A percentile compares a stretch with the other conserved stretches of the same genome.
Evolutionary conservation across 768 basidiomycete species (phyloP).

Genomic region (Chiua virens): DNA sequence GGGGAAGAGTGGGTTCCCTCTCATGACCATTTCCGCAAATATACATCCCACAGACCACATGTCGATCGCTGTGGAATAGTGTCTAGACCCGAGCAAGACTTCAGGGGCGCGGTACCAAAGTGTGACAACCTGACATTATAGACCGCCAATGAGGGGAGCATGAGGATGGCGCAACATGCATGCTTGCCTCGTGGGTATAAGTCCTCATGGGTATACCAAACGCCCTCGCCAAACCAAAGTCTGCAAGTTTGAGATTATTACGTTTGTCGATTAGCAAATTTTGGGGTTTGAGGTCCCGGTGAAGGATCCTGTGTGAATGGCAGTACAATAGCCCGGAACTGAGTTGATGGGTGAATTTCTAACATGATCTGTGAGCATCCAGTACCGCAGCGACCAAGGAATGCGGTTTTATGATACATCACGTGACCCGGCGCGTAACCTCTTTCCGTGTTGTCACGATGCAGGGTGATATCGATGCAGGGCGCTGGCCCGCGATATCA

Average conservation of each 20-base stretch:
- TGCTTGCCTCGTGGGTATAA: conserved; percentile 93
- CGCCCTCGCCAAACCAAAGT: conserved; percentile 94
- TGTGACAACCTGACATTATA: conserved; percentile 79
- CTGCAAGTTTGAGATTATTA: conserved; percentile 92
- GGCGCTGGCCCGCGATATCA: conserved; percentile 1
- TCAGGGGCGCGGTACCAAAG: conserved; percentile 99
- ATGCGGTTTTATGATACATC: conserved; percentile 10
- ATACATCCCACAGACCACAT: conserved; percentile 99
- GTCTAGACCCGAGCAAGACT: conserved; percentile 91
- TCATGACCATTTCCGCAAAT: conserved; percentile 98
- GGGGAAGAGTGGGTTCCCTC: conserved; percentile 88
- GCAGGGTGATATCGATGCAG: conserved; percentile 20
- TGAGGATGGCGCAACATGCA: background rate
- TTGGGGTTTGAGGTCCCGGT: conserved; percentile 95
- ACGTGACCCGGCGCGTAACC: conserved; percentile 33
- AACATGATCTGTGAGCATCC: conserved; percentile 17
- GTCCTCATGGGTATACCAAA: conserved; percentile 98
- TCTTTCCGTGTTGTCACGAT: conserved; percentile 17
- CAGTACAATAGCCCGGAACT: conserved; percentile 90
- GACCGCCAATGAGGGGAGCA: conserved; percentile 8
- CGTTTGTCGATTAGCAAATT: conserved; percentile 89
- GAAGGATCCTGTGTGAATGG: conserved; percentile 94
- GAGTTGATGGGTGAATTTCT: conserved; percentile 98
- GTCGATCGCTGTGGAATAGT: conserved; percentile 97
- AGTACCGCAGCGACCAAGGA: background rate